phyloP scores from a whole-genome alignment of 768 basidiomycete species.

The Mycena capillaripes region DNA sequence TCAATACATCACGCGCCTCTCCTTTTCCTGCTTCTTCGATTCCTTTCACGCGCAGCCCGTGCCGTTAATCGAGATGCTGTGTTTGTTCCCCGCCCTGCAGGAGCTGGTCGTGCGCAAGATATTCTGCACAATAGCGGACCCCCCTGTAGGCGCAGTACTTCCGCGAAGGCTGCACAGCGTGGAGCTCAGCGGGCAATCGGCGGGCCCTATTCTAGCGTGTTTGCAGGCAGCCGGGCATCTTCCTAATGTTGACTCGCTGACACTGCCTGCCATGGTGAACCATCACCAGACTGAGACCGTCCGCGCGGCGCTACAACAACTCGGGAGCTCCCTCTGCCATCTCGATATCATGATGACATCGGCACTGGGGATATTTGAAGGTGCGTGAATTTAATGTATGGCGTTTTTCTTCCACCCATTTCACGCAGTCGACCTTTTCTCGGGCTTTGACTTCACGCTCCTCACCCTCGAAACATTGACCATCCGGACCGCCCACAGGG shows the following conservation, averaged over 20 bases:
- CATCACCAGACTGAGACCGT: no score
- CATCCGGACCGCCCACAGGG: no score
- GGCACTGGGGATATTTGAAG: no score
- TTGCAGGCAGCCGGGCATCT: background rate
- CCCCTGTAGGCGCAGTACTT: background rate
- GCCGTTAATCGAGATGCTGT: background rate
- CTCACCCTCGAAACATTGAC: background rate
- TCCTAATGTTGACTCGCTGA: no score
- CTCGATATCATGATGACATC: slow-evolving; percentile 5
- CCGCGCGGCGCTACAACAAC: no score
- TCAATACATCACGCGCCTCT: background rate
- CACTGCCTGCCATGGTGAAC: no score
- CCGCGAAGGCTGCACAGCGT: background rate
- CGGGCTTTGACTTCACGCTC: background rate
- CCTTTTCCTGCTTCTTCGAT: background rate
- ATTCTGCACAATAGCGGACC: background rate
- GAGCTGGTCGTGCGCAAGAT: background rate
- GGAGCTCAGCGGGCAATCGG: background rate
- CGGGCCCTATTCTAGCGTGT: background rate
- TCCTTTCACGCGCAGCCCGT: background rate
- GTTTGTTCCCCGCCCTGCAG: slow-evolving; percentile 2
- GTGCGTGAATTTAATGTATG: no score
- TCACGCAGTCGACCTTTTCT: background rate
- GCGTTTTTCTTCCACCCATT: background rate
- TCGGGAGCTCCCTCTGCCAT: background rate